Evolutionary conservation across 176 grass and related monocot species (phyloP), one percentile per base, ranked within the genome.

Genomic region (Oryza glumipatula): DNA sequence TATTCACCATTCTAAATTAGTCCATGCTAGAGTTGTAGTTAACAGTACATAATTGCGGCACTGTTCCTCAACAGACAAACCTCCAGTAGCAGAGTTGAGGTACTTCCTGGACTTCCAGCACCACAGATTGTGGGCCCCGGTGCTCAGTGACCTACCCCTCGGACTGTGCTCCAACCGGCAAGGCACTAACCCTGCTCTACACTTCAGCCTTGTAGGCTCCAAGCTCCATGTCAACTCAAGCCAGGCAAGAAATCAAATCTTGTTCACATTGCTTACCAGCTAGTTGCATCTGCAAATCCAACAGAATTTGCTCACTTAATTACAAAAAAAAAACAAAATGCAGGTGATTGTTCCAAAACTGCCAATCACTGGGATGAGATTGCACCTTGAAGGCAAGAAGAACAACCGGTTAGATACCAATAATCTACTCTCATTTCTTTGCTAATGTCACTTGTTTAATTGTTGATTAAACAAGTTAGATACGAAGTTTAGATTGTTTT

Each of bases 51-150:
- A 32, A 32, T 39, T 17, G 45, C 64, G 46, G 0, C 21, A 48
- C 68, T 45, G 10, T 76, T 61, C 14, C 61, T 78, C 51, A 35
- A 82, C 86, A 95, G 96, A 95, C 84, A 98, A 98, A 92, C 96
- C 96, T 58, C 89, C 78, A 3, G 21, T 79, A 46, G 70, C 71
- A 76, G 91, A 98, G 0, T 43, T 98, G 89, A 92, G 82, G 32
- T 95, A 95, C 86, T 98, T 98, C 88, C 74, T 95, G 39, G 96
- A 98, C 72, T 98, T 98, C 90, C 93, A 98, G 76, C 81, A 86
- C 49, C 82, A 91, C 38, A 95, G 83, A n/a, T 36, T 45, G 28
- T 98, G 96, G 96, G 91, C 93, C 73, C 96, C 96, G 0, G 72
- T 85, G 28, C 91, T 88, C 86, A 82, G 83, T 80, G 96, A 94